Evolutionary conservation across 2,329 filamentous ascomycete species (phyloP), one percentile per base, ranked within the genome.

Genomic region (Colletotrichum spaethianum): DNA sequence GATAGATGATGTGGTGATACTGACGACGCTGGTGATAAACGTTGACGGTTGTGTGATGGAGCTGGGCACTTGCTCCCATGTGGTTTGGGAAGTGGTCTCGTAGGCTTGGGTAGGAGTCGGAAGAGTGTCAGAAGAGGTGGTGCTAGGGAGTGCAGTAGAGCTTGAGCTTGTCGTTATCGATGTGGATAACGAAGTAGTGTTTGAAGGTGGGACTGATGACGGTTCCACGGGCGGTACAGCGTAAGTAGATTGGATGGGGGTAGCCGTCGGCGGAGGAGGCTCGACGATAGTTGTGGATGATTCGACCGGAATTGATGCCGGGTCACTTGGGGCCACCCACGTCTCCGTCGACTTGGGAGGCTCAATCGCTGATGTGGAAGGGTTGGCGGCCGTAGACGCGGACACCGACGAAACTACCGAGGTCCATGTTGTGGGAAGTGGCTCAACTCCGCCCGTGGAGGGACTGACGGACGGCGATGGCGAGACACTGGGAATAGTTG

Each of bases 11-110:
- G 63, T 72, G 26, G 67, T 67, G 11, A 76, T 46, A 26, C 74
- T 67, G 20, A 75, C 53, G 33, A 70, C 65, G 63, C 70, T 67
- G 23, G 75, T 76, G 38, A 74, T 67, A 38, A 75, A 74, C 42
- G 74, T 69, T 20, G 76, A 70, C 44, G 75, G 52, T 46, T 18
- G 46, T 3, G 44, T n/a, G 36, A 65, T 11, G 23, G 60, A 66
- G 40, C 38, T 70, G 48, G 52, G 74, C 57, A 23, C 74, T 69
- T 33, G 68, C 18, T n/a, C 60, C 65, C 53, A 70, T 56, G 73
- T 75, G 9, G 70, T 72, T 8, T 73, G 63, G 8, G 63, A 53
- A n/a, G 71, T 74, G 36, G 70, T 64, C 71, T 76, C 23, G 74
- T 76, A 28, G 59, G 46, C 31, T n/a, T 67, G 71, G n/a, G 65